phyloP scores from a whole-genome alignment of 352 stramenopile genomes.

The Pythium periplocum region DNA sequence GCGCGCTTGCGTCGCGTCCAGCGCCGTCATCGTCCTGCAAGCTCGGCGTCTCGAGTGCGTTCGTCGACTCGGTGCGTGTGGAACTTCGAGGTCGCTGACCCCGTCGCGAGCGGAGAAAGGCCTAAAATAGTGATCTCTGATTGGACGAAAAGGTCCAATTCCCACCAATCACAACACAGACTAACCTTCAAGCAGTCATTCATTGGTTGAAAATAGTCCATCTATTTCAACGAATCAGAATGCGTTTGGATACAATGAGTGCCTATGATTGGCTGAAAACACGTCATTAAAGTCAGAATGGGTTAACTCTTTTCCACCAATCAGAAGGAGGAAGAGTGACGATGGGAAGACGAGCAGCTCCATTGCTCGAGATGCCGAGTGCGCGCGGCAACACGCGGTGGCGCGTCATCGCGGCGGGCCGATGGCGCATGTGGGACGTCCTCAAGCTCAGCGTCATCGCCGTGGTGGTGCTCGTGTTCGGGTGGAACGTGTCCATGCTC shows the following conservation, averaged over 20 bases:
- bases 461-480: conserved; percentile 34
- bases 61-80: too few species aligned
- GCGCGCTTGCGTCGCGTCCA: neutral
- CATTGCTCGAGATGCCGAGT: neutral
- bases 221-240: too few species aligned
- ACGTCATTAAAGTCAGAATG: neutral
- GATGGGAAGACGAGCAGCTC: too few species aligned
- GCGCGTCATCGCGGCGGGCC: neutral
- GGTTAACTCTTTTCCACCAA: conserved; percentile 5
- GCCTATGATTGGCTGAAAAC: conserved; percentile 3
- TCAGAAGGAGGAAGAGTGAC: neutral
- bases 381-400: conserved; percentile 21
- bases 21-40: neutral
- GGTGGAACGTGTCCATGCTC: conserved; percentile 54
- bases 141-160: too few species aligned
- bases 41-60: too few species aligned
- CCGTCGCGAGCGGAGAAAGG: too few species aligned
- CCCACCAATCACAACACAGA: too few species aligned
- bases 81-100: too few species aligned
- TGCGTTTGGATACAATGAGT: too few species aligned
- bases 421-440: conserved; percentile 16
- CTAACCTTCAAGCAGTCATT: too few species aligned
- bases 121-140: too few species aligned
- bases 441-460: conserved; percentile 22
- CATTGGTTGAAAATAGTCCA: too few species aligned